A percentile compares a stretch with the other conserved stretches of the same genome.
These are phyloP conservation scores for Lentinula sp. DNA, from an alignment of 768 basidiomycete genomes.

Conservation along the genomic window DNA sequence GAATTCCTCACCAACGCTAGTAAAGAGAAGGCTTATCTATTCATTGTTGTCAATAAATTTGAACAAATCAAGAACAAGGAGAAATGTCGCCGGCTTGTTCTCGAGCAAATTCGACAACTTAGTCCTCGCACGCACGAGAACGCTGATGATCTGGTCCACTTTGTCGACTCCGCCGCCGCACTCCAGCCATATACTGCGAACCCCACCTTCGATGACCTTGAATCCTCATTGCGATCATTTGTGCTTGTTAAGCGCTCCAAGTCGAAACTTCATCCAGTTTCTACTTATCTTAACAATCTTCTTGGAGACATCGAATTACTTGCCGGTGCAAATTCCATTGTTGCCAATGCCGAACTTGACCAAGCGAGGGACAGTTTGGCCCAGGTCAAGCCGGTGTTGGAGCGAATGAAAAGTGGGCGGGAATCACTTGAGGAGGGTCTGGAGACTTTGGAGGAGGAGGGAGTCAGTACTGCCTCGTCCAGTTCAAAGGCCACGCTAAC, in stretches of 20 bases:
- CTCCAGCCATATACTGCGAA: slow-evolving; percentile 61
- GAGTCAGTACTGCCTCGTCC: slow-evolving; percentile 45
- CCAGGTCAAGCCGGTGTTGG: slow-evolving; percentile 71
- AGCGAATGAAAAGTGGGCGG: slow-evolving; percentile 74
- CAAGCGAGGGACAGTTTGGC: slow-evolving; percentile 67
- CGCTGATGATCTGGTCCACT: slow-evolving; percentile 91
- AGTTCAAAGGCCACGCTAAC: slow-evolving; percentile 55
- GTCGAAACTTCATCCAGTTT: slow-evolving; percentile 91
- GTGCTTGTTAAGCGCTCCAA: slow-evolving; percentile 94
- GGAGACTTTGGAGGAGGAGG: slow-evolving; percentile 73
- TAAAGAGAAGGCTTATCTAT: slow-evolving; percentile 96
- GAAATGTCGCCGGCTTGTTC: slow-evolving; percentile 79
- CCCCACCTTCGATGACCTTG: slow-evolving; percentile 80
- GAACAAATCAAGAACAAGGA: slow-evolving; percentile 95
- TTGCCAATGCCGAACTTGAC: slow-evolving; percentile 75
- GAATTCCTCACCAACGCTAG: slow-evolving; percentile 92
- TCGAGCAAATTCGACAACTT: slow-evolving; percentile 91
- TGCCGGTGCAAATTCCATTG: slow-evolving; percentile 77
- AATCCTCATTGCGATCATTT: slow-evolving; percentile 86
- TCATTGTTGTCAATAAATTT: slow-evolving; percentile 98
- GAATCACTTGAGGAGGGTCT: slow-evolving; percentile 76
- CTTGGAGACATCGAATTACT: slow-evolving; percentile 87
- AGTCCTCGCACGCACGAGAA: slow-evolving; percentile 92
- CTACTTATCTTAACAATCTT: slow-evolving; percentile 88
- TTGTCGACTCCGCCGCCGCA: slow-evolving; percentile 86